Base-by-base conservation (phyloP, 169 alveolate species). In the Plasmodium billcollinsi region DNA sequence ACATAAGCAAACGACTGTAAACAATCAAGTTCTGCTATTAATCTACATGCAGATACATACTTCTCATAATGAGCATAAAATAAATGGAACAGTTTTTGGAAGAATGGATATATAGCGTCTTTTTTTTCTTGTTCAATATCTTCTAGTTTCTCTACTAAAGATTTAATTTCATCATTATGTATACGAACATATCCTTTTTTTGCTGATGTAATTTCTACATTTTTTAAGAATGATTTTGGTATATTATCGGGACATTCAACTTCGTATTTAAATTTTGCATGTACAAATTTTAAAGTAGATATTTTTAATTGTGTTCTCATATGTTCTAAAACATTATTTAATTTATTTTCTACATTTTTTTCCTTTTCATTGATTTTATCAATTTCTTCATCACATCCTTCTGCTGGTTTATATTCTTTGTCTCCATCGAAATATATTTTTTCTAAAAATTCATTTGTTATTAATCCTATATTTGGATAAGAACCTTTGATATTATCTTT, bases 11-110 rank as follows among this genome's bases (percentile, higher is more conserved):
- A 89, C 33, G 98, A 88, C 58, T 94, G 94, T 58, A 98, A 74
- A 54, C 99, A 97, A 91, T 98, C 99, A 29, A 98, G 86, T 93
- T 97, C 99, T 33, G 99, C 94, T 14, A 97, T 91, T 58, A 80
- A 18, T 14, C 90, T 66, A 15, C 90, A 67, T 3, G 85, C 90
- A 54, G 85, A 67, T 0, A 80, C 21, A 33, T 80, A 80, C 8
- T 92, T 80, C 20, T 89, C 93, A 72, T 95, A 80, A 49, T 92
- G 88, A 18, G 83, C 88, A 92, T 96, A 95, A 83, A 96, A 97
- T 24, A 94, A 93, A 56, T 89, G 93, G 67, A 97, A 96, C 50
- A 97, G 72, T 43, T 89, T 88, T 18, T 94, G 92, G 24, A 96
- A 85, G 89, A 96, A 96, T 43, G 97, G 97, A 26, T 92, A 94